Conservation (phyloP, 768 basidiomycete species). For the Stropharia rugosoannulata region DNA sequence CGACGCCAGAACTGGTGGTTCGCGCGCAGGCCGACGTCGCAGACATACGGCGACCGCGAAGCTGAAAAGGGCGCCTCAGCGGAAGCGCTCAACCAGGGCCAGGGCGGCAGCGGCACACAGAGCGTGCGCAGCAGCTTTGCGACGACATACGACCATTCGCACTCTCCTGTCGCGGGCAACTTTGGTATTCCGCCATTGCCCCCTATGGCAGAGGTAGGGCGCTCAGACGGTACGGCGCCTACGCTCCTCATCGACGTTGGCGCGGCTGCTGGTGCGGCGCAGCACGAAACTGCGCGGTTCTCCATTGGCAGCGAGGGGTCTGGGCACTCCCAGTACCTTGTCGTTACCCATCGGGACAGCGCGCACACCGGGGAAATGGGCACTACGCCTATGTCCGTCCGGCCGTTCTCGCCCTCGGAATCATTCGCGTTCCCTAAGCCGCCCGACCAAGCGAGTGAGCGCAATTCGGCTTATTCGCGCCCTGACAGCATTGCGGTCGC, state of each 20-base stretch:
- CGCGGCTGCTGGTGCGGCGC: conserved; percentile 12
- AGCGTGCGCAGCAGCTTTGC: conserved; percentile 62
- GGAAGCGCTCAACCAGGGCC: too few species aligned
- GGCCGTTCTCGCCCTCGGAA: conserved; percentile 67
- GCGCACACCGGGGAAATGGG: conserved; percentile 20
- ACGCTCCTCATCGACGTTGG: conserved; percentile 29
- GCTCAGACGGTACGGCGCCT: conserved; percentile 27
- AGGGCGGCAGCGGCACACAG: conserved; percentile 15
- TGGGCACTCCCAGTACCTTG: conserved; percentile 38
- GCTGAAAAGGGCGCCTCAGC: conserved; percentile 1
- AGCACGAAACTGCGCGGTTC: conserved; percentile 22
- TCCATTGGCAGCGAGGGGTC: conserved; percentile 44
- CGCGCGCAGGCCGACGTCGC: neutral
- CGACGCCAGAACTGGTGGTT: conserved; percentile 2
- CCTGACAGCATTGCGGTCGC: conserved; percentile 17
- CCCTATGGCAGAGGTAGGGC: conserved; percentile 55
- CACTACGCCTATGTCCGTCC: conserved; percentile 58
- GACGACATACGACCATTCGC: conserved; percentile 50
- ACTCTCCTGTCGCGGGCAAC: neutral
- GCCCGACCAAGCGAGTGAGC: conserved; percentile 17
- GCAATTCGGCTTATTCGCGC: conserved; percentile 15
- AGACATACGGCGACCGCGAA: neutral
- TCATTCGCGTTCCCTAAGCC: conserved; percentile 71
- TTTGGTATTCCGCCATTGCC: conserved; percentile 39
- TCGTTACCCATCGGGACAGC: conserved; percentile 26